Percentiles rank a stretch among this genome's conserved stretches.
These are phyloP conservation scores for Mycena vulgaris DNA, from an alignment of 768 basidiomycete genomes.

Conservation along the genomic window DNA sequence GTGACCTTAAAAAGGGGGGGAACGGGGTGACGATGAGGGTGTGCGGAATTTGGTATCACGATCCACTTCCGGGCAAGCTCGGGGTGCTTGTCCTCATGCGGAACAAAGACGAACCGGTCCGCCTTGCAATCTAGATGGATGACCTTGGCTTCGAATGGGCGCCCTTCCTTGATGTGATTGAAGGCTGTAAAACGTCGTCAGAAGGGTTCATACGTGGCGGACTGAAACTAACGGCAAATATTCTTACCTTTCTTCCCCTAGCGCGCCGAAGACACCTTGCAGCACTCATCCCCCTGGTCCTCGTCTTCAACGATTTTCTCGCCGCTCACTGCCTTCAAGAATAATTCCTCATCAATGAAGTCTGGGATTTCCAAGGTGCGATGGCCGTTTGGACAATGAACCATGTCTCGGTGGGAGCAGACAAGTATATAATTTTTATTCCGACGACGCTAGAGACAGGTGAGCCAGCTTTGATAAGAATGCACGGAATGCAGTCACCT, in stretches of 20 bases:
- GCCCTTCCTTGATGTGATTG: too few relatives aligned
- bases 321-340: constrained; percentile 13
- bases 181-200: constrained; percentile 1
- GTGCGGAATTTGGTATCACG: constrained; percentile 15
- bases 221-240: constrained; percentile 21
- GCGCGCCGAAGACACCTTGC: not conserved
- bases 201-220: not conserved
- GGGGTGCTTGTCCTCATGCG: too few relatives aligned
- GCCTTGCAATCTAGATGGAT: constrained; percentile 12
- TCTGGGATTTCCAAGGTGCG: constrained; percentile 14
- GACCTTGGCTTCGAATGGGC: constrained; percentile 17
- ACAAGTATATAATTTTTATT: too few relatives aligned
- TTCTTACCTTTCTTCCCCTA: constrained; percentile 20
- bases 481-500: not conserved
- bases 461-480: not conserved
- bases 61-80: constrained; percentile 19
- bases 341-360: constrained; percentile 16
- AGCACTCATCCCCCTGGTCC: too few relatives aligned
- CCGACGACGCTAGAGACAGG: constrained; percentile 12
- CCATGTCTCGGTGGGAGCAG: too few relatives aligned
- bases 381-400: constrained; percentile 18
- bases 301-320: too few relatives aligned
- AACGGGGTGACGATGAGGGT: constrained; percentile 8
- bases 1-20: too few relatives aligned
- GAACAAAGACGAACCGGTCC: too few relatives aligned